Evolutionary conservation across 2,329 filamentous ascomycete species (phyloP), one percentile per base, ranked within the genome.

Genomic region (Bipolaris oryzae): DNA sequence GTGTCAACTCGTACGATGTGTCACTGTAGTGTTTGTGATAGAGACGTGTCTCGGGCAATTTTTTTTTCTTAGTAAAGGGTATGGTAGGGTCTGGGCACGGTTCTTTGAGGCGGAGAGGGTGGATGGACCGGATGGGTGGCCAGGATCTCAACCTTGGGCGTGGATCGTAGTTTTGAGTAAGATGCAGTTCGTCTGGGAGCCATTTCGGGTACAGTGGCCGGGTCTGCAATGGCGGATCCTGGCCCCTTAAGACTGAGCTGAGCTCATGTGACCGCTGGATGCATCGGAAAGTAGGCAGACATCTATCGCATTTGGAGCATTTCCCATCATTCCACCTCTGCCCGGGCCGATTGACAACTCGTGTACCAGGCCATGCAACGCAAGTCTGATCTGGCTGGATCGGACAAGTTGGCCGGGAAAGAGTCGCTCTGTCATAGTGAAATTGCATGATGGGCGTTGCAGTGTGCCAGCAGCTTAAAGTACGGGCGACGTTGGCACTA

Each of bases 281-380:
- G 18, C 11, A 51, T 53, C 38, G 44, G 38, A 39, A 37, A 44
- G 28, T 38, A 16, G 15, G 48, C 38, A 43, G 35, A 42, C 23
- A 55, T 41, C 20, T 49, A 43, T 52, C 31, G 39, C 20, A 45
- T 57, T 57, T 16, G 15, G 18, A 16, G 25, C 16, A 57, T 53
- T 53, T 53, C 50, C 54, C 54, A 57, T 57, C 54, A 47, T 47
- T 49, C 50, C 50, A 57, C 54, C 54, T 44, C 37, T n/a, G 23
- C 25, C 23, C 48, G 48, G 48, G 38, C 48, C 48, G 48, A 50
- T 34, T 50, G 3, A 23, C 37, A 15, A 35, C 13, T 42, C 21
- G 7, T 28, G 25, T 9, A 28, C 2, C 9, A 3, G 25, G 9
- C 25, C 25, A 28, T 9, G 25, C 25, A 28, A 10, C 25, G 7